Evolutionary conservation across 2,329 filamentous ascomycete genomes (phyloP), one percentile per base, ranked within the genome.

Genomic region (Dactylonectria estremocensis): DNA sequence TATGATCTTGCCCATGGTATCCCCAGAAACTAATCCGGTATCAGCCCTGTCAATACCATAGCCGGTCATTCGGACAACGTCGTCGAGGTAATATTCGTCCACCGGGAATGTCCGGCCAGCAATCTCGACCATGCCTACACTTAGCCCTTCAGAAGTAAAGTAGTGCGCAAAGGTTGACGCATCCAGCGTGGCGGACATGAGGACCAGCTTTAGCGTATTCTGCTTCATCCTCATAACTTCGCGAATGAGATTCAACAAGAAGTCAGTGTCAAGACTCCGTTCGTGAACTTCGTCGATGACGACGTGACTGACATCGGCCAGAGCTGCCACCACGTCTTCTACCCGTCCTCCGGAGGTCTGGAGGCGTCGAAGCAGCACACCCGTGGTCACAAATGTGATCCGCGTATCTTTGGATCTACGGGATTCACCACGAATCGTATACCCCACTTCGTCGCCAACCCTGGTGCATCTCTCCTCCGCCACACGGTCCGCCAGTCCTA

Each of bases 251-350:
- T 95, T 95, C 59, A 99, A 87, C 10, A 98, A 84, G 77, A 99
- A 98, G 79, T 99, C 95, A 0, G 95, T 98, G 77, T 98, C 96
- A 10, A 99, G 85, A 81, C 94, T 97, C 61, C 95, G 90, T 80
- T 99, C 95, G 82, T 99, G 95, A 3, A 98, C 95, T 81, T 99
- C 95, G 78, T 99, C 95, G 50, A 98, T 95, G 18, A 98, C 93
- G 8, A 99, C 90, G 78, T 99, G 96, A 73, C 93, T 98, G 69
- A 99, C 92, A 80, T 98, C 94, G 6, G 93, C 93, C 53, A 99
- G 82, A 45, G 95, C 94, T 20, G 92, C 89, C 59, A 93, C 88
- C 1, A 97, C 91, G 77, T 97, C 94, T 24, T 95, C 92, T 13
- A 92, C 89, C 33, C 90, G 88, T 6, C 93, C 93, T 56, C 94